Evolutionary conservation across 805 yeast genomes (phyloP).

Genomic region (Kurtzmaniella cleridarum): DNA sequence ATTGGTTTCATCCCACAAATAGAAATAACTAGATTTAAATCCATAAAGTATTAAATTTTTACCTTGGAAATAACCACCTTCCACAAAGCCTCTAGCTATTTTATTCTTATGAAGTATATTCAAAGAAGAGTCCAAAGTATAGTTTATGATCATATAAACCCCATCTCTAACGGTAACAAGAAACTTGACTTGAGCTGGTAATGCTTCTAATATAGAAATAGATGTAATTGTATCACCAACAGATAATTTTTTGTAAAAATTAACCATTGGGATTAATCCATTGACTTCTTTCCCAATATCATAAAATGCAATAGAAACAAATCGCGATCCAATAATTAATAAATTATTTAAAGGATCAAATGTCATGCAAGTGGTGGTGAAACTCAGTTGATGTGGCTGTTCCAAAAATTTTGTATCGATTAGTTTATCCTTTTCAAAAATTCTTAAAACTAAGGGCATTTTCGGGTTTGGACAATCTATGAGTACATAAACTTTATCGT

Average conservation of each 20-base stretch:
- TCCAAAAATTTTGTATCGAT: conserved; percentile 21
- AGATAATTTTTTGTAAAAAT: conserved; percentile 43
- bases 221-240: conserved; percentile 69
- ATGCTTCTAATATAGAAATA: conserved; percentile 32
- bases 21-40: conserved; percentile 73
- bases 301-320: conserved; percentile 59
- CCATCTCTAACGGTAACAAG: conserved; percentile 65
- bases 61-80: conserved; percentile 53
- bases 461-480: conserved; percentile 66
- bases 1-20: conserved; percentile 74
- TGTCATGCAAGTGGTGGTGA: conserved; percentile 55
- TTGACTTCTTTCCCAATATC: conserved; percentile 24
- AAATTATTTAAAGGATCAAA: conserved; percentile 32
- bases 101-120: conserved; percentile 50
- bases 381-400: conserved; percentile 40
- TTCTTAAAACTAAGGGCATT: conserved; percentile 44
- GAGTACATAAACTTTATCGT: conserved; percentile 31
- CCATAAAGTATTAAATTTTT: conserved; percentile 61
- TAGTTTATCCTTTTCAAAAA: conserved; percentile 22
- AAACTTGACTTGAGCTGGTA: conserved; percentile 13
- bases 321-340: conserved; percentile 66
- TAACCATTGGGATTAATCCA: conserved; percentile 13
- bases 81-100: conserved; percentile 71
- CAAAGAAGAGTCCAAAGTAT: conserved; percentile 9
- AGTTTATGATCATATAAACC: conserved; percentile 40